Conservation (phyloP, 148 eudicot species). For the Chenopodium album region DNA sequence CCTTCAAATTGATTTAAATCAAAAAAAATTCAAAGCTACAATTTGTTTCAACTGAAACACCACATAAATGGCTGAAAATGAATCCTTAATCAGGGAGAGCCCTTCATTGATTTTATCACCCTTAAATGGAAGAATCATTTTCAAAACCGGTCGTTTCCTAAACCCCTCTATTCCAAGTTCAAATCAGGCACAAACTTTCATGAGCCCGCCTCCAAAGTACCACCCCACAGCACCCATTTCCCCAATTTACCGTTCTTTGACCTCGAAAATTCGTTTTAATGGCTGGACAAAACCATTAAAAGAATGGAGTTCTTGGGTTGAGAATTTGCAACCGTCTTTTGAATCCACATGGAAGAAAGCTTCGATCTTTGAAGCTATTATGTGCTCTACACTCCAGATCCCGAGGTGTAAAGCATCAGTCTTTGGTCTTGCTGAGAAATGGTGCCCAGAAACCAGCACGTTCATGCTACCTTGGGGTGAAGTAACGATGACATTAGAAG, state of each 20-base stretch:
- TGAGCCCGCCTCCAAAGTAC: conserved; percentile 3
- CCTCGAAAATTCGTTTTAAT: conserved; percentile 22
- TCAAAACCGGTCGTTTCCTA: conserved; percentile 32
- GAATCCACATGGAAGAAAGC: conserved; percentile 31
- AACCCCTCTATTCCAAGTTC: conserved; percentile 22
- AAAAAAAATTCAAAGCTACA: no score
- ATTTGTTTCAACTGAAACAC: background rate
- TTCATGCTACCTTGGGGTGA: conserved; percentile 52
- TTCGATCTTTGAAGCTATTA: conserved; percentile 31
- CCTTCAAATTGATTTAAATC: no score
- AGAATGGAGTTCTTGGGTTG: conserved; percentile 41
- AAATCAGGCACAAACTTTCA: background rate
- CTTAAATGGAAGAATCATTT: conserved; percentile 14
- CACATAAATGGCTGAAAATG: conserved; percentile 12
- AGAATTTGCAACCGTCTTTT: conserved; percentile 14
- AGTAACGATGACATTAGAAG: conserved; percentile 41
- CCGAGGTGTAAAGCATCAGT: conserved; percentile 12
- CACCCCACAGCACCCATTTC: conserved; percentile 4
- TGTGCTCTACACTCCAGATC: conserved; percentile 21
- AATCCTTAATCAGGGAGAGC: conserved; percentile 26
- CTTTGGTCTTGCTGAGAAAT: conserved; percentile 30
- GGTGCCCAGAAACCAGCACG: conserved; percentile 33
- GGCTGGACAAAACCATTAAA: conserved; percentile 31
- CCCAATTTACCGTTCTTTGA: background rate
- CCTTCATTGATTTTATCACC: conserved; percentile 30